Percentiles rank a stretch among this genome's conserved stretches.
These are phyloP conservation scores for Nothophoma quercina DNA, from an alignment of 2,329 filamentous ascomycete species.

Conservation along the genomic window DNA sequence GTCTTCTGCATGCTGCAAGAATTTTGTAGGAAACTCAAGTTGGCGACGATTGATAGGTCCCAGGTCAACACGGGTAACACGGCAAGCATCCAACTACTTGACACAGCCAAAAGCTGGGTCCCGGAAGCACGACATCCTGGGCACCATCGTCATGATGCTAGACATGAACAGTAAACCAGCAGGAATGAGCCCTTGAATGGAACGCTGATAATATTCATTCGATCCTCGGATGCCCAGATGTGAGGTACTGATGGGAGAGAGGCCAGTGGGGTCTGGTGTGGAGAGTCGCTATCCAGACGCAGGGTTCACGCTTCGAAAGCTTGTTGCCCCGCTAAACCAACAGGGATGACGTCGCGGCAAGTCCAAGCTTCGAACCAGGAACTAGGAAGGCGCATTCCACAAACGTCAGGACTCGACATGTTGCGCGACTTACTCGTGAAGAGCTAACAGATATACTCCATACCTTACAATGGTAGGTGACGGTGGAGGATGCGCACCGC, in stretches of 20 bases:
- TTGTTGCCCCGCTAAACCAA: conserved; percentile 16
- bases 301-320: conserved; percentile 22
- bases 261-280: conserved; percentile 5
- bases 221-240: too few species aligned
- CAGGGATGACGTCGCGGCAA: conserved; percentile 20
- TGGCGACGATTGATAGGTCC: neutral
- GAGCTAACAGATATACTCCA: neutral
- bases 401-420: conserved; percentile 15
- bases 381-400: conserved; percentile 12
- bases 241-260: too few species aligned
- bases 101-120: conserved; percentile 6
- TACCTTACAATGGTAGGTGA: conserved; percentile 3
- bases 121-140: neutral
- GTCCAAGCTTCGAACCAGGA: conserved; percentile 17
- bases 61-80: conserved; percentile 8
- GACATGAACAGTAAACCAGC: too few species aligned
- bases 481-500: neutral
- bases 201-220: too few species aligned
- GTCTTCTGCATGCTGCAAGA: too few species aligned
- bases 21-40: too few species aligned
- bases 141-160: neutral
- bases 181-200: too few species aligned
- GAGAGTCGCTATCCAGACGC: conserved; percentile 6
- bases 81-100: conserved; percentile 10
- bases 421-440: conserved; percentile 10